Percentiles rank a stretch among this genome's conserved stretches.
phyloP scores from a whole-genome alignment of 805 yeast genomes.

The Candida sanyiensis region DNA sequence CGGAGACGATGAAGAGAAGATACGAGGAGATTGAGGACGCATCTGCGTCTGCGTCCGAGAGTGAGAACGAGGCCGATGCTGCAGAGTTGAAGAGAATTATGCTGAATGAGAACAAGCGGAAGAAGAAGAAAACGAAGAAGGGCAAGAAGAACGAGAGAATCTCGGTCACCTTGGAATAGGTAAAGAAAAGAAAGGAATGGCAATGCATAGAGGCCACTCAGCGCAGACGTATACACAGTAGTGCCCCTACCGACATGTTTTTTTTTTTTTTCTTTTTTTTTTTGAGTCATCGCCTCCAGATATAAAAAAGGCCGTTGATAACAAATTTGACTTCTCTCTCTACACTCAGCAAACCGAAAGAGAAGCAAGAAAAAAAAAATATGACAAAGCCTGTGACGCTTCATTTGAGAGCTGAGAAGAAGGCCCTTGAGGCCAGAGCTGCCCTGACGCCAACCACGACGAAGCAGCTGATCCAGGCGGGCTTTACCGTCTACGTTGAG shows the following conservation, averaged over 20 bases:
- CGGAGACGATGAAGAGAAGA: conserved; percentile 61
- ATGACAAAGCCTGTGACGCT: conserved; percentile 46
- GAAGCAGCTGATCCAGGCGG: conserved; percentile 76
- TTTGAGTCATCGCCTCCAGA: no score
- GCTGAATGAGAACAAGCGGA: conserved; percentile 33
- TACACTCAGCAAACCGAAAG: background rate
- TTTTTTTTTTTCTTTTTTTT: background rate
- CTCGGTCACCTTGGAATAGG: conserved; percentile 52
- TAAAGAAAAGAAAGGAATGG: no score
- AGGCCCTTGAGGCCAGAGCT: conserved; percentile 96
- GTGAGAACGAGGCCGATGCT: conserved; percentile 74
- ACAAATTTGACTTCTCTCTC: no score
- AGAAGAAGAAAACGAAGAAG: conserved; percentile 31
- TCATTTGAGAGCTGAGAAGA: conserved; percentile 94
- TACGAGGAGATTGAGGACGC: conserved; percentile 31
- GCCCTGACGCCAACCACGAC: conserved; percentile 92
- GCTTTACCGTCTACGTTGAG: conserved; percentile 85
- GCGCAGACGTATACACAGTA: no score
- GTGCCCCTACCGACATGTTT: no score
- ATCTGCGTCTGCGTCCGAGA: conserved; percentile 49
- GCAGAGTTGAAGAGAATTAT: conserved; percentile 56
- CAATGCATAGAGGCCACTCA: no score
- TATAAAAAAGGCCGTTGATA: no score
- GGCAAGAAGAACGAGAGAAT: conserved; percentile 42
- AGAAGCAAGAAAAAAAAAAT: background rate